Conservation (phyloP, 257 asterid species). For the Ajuga chamaepitys region DNA sequence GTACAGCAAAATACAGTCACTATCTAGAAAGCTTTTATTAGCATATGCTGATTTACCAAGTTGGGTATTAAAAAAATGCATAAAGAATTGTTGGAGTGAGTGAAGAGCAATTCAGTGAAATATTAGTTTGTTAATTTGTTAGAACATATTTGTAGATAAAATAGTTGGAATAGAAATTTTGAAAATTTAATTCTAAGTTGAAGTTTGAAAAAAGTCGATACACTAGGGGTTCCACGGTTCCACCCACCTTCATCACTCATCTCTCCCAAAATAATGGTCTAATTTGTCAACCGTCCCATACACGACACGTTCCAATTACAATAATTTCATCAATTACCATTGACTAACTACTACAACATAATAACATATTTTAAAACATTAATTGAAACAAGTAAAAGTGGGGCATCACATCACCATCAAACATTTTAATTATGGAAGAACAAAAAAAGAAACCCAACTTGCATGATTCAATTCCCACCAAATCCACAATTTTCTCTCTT, state of each 20-base stretch:
- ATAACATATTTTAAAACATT: neutral
- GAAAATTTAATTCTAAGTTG: no score
- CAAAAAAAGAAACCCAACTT: constrained; percentile 16
- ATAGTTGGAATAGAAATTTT: no score
- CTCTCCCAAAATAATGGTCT: constrained; percentile 16
- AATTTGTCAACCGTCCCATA: constrained; percentile 36
- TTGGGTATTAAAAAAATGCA: no score
- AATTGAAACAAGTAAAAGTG: constrained; percentile 6
- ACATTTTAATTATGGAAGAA: constrained; percentile 10
- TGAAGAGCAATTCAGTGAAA: no score
- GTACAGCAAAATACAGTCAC: no score
- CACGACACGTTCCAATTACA: constrained; percentile 27
- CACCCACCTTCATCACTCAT: constrained; percentile 14
- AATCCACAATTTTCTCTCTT: constrained; percentile 37
- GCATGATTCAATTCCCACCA: constrained; percentile 51
- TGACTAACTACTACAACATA: constrained; percentile 18
- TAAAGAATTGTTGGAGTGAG: no score
- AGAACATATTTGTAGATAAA: no score
- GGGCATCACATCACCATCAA: constrained; percentile 8
- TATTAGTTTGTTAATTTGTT: no score
- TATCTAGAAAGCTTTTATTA: no score
- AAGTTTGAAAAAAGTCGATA: no score
- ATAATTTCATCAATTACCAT: constrained; percentile 16
- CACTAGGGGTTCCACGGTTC: no score
- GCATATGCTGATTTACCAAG: no score